Evolutionary conservation across 495 filamentous ascomycete species (phyloP).

Genomic region (Tuber umbilicatum): DNA sequence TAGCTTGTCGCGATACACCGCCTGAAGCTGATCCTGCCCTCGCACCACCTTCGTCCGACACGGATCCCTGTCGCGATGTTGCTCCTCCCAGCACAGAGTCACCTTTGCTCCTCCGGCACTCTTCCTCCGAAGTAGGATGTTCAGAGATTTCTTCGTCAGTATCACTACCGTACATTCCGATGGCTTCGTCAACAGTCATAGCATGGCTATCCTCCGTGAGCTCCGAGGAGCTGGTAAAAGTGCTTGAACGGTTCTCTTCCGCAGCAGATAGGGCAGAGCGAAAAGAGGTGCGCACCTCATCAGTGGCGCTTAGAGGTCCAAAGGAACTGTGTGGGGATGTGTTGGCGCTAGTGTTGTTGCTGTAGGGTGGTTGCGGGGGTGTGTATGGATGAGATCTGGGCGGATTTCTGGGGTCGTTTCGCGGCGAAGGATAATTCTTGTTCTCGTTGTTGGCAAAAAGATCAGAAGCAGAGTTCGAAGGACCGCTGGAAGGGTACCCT

Average conservation of each 20-base stretch:
- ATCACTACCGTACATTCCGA: slow-evolving; percentile 67
- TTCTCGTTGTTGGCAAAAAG: slow-evolving; percentile 36
- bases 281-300: slow-evolving; percentile 33
- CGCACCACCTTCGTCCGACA: slow-evolving; percentile 24
- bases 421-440: slow-evolving; percentile 24
- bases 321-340: slow-evolving; percentile 38
- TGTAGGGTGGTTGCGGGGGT: slow-evolving; percentile 32
- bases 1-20: slow-evolving; percentile 26
- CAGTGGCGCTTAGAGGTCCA: slow-evolving; percentile 18
- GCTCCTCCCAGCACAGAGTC: slow-evolving; percentile 36
- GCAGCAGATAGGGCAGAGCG: slow-evolving; percentile 35
- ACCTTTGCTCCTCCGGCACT: slow-evolving; percentile 38
- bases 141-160: slow-evolving; percentile 63
- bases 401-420: slow-evolving; percentile 29
- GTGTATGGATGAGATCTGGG: slow-evolving; percentile 34
- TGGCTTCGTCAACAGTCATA: slow-evolving; percentile 84
- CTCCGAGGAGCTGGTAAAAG: slow-evolving; percentile 44
- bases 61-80: slow-evolving; percentile 32
- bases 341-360: slow-evolving; percentile 36
- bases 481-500: slow-evolving; percentile 11
- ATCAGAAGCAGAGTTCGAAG: slow-evolving; percentile 34
- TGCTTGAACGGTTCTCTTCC: slow-evolving; percentile 34
- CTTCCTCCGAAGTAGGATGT: slow-evolving; percentile 33
- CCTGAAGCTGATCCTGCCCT: slow-evolving; percentile 26
- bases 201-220: slow-evolving; percentile 55